A percentile compares a stretch with the other conserved stretches of the same genome.
Conservation (phyloP, 176 grass and related monocot species). For the Zea mays region Zm-B73-REFERENCE-NAM-5.0 NC_050102.1:151533501-151534000, state of each 20-base stretch:
- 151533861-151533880: neutral
- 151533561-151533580: conserved; percentile 30
- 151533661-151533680: neutral
- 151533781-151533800: conserved; percentile 37
- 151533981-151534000: neutral
- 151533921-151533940: conserved; percentile 2
- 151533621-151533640: neutral
- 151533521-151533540: fast-evolving
- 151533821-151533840: neutral
- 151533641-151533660: neutral
- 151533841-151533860: neutral
- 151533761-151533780: neutral
- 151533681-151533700: neutral
- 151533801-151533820: neutral
- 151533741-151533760: neutral
- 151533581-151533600: conserved; percentile 29
- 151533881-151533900: conserved; percentile 43
- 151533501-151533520: neutral
- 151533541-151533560: neutral
- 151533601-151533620: conserved; percentile 3
- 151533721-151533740: conserved; percentile 29
- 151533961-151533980: conserved; percentile 11
- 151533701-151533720: neutral
- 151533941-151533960: neutral
- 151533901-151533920: neutral